Evolutionary conservation across 768 basidiomycete species (phyloP).

Genomic region (Dentipellis fragilis): DNA sequence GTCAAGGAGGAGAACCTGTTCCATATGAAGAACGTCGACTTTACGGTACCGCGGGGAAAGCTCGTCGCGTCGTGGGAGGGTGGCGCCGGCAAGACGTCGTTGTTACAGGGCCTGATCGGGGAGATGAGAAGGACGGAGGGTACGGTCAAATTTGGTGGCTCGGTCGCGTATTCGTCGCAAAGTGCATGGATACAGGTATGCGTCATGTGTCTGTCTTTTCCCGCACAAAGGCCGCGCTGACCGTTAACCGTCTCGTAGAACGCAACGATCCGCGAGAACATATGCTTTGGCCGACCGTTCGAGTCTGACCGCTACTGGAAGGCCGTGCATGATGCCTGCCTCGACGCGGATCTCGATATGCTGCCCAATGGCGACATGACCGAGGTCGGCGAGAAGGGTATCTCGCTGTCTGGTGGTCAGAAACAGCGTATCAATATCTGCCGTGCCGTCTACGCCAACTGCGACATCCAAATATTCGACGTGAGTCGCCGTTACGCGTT

Average conservation of each 20-base stretch:
- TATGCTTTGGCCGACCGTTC: slow-evolving; percentile 78
- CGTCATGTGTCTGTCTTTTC: background rate
- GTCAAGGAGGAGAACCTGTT: slow-evolving; percentile 38
- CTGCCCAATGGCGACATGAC: slow-evolving; percentile 71
- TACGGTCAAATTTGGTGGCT: slow-evolving; percentile 61
- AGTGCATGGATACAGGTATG: slow-evolving; percentile 80
- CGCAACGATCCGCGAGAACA: slow-evolving; percentile 80
- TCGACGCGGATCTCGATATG: slow-evolving; percentile 74
- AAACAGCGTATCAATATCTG: slow-evolving; percentile 80
- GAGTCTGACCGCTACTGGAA: slow-evolving; percentile 79
- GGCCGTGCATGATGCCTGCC: slow-evolving; percentile 65
- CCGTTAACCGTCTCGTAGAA: slow-evolving; percentile 31
- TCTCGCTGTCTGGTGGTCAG: slow-evolving; percentile 79
- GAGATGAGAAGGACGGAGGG: slow-evolving; percentile 75
- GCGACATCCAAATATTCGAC: slow-evolving; percentile 84
- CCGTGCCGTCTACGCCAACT: slow-evolving; percentile 77
- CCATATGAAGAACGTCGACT: slow-evolving; percentile 50
- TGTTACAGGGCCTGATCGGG: slow-evolving; percentile 67
- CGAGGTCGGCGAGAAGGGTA: slow-evolving; percentile 81
- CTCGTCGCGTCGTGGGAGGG: slow-evolving; percentile 81
- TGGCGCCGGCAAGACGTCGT: slow-evolving; percentile 59
- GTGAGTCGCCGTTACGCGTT: slow-evolving; percentile 16
- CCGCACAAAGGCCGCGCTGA: no score
- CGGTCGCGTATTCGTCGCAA: slow-evolving; percentile 77
- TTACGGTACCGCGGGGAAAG: slow-evolving; percentile 66